A percentile compares a stretch with the other conserved stretches of the same genome.
These are phyloP conservation scores for Crucibulum laeve DNA, from an alignment of 768 basidiomycete species.

Conservation along the genomic window DNA sequence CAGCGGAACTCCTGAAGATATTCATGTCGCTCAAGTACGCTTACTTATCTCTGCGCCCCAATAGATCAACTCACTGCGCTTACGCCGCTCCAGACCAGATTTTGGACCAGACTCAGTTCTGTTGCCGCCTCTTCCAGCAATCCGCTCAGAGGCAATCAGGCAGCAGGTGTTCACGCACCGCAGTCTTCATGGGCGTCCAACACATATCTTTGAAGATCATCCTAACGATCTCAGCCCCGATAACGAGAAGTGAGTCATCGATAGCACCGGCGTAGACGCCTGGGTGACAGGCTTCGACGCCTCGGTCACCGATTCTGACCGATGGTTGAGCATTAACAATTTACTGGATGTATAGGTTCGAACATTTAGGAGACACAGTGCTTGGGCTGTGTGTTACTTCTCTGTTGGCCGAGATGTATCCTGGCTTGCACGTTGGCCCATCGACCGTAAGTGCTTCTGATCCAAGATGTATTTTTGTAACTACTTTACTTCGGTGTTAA, in stretches of 20 bases:
- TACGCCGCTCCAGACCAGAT: constrained; percentile 28
- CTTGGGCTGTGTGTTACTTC: constrained; percentile 63
- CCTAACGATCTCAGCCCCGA: constrained; percentile 72
- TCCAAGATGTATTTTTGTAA: not conserved
- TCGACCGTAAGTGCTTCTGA: constrained; percentile 50
- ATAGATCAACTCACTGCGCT: no score
- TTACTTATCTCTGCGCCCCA: not conserved
- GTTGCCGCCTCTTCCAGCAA: constrained; percentile 60
- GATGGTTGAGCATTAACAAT: not conserved
- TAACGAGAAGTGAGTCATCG: constrained; percentile 63
- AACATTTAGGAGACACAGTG: constrained; percentile 76
- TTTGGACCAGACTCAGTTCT: constrained; percentile 33
- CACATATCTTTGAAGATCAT: constrained; percentile 72
- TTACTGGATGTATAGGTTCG: constrained; percentile 40
- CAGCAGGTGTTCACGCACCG: constrained; percentile 73
- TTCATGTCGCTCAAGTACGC: no score
- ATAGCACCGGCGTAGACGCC: not conserved
- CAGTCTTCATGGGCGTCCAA: constrained; percentile 63
- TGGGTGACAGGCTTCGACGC: not conserved
- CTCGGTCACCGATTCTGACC: no score
- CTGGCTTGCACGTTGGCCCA: constrained; percentile 71
- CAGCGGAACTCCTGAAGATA: no score
- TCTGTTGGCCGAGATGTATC: constrained; percentile 60
- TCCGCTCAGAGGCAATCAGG: constrained; percentile 39
- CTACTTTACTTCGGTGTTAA: constrained; percentile 1